Percentiles rank a stretch among this genome's conserved stretches.
These are phyloP conservation scores for Cryphonectria radicalis DNA, from an alignment of 2,329 filamentous ascomycete species.

Conservation along the genomic window DNA sequence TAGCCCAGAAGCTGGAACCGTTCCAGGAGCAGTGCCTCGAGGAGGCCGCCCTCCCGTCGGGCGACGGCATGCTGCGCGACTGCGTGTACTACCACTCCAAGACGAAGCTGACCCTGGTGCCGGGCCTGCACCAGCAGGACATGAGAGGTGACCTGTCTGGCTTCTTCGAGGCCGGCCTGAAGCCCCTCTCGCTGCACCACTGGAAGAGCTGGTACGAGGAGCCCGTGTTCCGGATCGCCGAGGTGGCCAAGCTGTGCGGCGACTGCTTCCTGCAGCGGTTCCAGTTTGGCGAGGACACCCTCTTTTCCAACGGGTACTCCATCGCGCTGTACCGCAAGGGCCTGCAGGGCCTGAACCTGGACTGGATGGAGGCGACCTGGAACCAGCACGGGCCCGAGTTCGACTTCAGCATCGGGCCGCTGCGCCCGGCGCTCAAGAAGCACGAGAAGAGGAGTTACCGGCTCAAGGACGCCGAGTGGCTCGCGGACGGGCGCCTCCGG, in stretches of 20 bases:
- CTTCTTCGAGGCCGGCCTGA: conserved; percentile 62
- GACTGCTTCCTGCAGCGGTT: conserved; percentile 63
- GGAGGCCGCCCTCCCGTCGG: conserved; percentile 40
- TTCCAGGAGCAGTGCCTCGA: conserved; percentile 54
- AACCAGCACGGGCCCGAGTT: conserved; percentile 50
- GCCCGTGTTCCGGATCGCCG: conserved; percentile 54
- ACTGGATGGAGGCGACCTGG: conserved; percentile 60
- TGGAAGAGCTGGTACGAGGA: conserved; percentile 65
- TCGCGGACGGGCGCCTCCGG: conserved; percentile 47
- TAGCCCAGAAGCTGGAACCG: conserved; percentile 52
- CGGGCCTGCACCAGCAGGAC: conserved; percentile 62
- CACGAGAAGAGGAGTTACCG: conserved; percentile 56
- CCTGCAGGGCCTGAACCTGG: conserved; percentile 40
- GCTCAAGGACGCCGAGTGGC: conserved; percentile 49
- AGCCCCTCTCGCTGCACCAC: conserved; percentile 63
- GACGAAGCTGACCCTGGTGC: conserved; percentile 58
- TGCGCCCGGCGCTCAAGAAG: conserved; percentile 43
- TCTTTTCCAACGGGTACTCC: conserved; percentile 65
- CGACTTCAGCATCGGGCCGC: conserved; percentile 58
- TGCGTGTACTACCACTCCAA: conserved; percentile 61
- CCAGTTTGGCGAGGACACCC: conserved; percentile 49
- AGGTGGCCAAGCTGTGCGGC: conserved; percentile 57
- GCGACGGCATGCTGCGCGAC: conserved; percentile 60
- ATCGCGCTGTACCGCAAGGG: conserved; percentile 52
- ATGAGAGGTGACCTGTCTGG: conserved; percentile 58